These are phyloP conservation scores for Pestalotiopsis sp. DNA, from an alignment of 2,329 filamentous ascomycete genomes.

Conservation along the genomic window DNA sequence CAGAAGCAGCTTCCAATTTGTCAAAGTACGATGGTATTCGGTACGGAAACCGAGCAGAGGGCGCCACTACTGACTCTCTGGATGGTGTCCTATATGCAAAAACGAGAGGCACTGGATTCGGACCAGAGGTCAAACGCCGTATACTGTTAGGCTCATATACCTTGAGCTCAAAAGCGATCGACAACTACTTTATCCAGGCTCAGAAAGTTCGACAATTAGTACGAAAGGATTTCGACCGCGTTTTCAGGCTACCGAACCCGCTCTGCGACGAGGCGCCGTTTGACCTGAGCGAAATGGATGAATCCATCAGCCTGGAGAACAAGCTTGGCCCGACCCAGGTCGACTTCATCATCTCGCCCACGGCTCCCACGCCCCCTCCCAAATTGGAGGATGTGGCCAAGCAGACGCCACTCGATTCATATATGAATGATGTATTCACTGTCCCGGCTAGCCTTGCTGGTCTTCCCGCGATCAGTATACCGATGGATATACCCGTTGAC, in stretches of 20 bases:
- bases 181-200: slow-evolving; percentile 96
- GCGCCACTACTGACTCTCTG: slow-evolving; percentile 50
- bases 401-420: slow-evolving; percentile 69
- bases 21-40: slow-evolving; percentile 97
- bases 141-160: slow-evolving; percentile 91
- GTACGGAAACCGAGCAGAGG: slow-evolving; percentile 67
- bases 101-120: slow-evolving; percentile 76
- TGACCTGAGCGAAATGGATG: slow-evolving; percentile 63
- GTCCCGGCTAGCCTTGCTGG: slow-evolving; percentile 93
- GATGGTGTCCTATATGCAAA: slow-evolving; percentile 73
- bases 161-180: slow-evolving; percentile 84
- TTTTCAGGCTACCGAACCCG: slow-evolving; percentile 73
- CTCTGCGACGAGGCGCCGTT: slow-evolving; percentile 59
- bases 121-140: slow-evolving; percentile 80
- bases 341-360: slow-evolving; percentile 87
- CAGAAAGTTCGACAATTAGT: slow-evolving; percentile 86
- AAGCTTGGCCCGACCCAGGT: slow-evolving; percentile 66
- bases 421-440: slow-evolving; percentile 94
- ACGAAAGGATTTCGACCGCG: slow-evolving; percentile 80
- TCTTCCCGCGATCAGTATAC: slow-evolving; percentile 84
- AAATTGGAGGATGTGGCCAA: slow-evolving; percentile 58
- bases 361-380: slow-evolving; percentile 77
- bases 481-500: slow-evolving; percentile 49
- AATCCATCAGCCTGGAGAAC: slow-evolving; percentile 51
- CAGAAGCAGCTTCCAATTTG: slow-evolving; percentile 93